Conservation (phyloP, 352 stramenopile genomes). For the Aphanomyces astaci region DNA sequence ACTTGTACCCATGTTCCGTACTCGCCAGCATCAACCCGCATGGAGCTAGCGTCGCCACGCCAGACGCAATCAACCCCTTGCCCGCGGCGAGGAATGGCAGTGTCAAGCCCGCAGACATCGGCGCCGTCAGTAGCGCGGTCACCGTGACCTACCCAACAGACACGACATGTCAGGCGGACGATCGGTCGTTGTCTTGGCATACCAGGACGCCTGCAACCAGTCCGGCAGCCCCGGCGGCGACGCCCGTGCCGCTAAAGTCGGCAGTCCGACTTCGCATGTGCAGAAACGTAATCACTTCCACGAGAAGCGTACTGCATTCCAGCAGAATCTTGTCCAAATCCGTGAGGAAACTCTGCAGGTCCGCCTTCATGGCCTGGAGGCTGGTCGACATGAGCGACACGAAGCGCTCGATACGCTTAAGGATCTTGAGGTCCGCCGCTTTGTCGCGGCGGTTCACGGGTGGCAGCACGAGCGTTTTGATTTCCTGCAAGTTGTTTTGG, state of each 20-base stretch:
- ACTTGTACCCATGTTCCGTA: constrained; percentile 34
- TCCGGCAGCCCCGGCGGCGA: constrained; percentile 66
- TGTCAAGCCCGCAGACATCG: constrained; percentile 70
- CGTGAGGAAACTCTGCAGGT: constrained; percentile 68
- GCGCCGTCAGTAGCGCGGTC: constrained; percentile 62
- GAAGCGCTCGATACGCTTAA: constrained; percentile 67
- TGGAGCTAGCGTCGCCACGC: constrained; percentile 63
- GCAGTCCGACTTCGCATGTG: constrained; percentile 68
- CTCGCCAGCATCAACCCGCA: constrained; percentile 82
- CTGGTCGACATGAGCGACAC: constrained; percentile 65
- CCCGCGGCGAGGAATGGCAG: constrained; percentile 72
- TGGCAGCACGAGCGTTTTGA: constrained; percentile 56
- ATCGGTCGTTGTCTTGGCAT: too few species aligned
- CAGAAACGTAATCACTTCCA: constrained; percentile 78
- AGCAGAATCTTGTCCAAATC: constrained; percentile 74
- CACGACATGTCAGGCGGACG: too few species aligned
- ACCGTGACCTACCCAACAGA: constrained; percentile 47
- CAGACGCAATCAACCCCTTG: constrained; percentile 78
- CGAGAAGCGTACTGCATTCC: constrained; percentile 79
- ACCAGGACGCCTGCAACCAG: constrained; percentile 77
- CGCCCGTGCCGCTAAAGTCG: constrained; percentile 79
- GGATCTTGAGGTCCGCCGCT: constrained; percentile 59
- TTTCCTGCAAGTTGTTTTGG: constrained; percentile 67
- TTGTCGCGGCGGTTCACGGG: constrained; percentile 44
- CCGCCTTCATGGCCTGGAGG: constrained; percentile 45